Percentiles rank a stretch among this genome's conserved stretches.
These are phyloP conservation scores for Entomortierella lignicola DNA, from an alignment of 192 early-diverging fungal species.

Conservation along the genomic window DNA sequence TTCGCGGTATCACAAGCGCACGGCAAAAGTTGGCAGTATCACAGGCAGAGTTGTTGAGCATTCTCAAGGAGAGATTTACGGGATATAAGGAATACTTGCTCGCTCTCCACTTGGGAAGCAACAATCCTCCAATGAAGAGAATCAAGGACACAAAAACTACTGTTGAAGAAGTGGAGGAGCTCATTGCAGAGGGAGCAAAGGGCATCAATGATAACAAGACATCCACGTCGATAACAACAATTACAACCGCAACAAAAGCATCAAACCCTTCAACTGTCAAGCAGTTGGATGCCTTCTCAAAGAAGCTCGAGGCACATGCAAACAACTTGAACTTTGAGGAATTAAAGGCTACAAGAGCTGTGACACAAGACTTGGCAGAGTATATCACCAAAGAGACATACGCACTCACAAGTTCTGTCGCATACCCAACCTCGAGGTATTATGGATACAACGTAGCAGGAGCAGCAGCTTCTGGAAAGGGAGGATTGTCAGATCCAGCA, in stretches of 20 bases:
- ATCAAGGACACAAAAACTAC: constrained; percentile 29
- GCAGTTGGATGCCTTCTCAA: constrained; percentile 36
- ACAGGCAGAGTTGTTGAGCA: constrained; percentile 36
- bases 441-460: constrained; percentile 47
- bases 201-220: neutral
- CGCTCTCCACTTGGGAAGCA: constrained; percentile 31
- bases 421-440: constrained; percentile 47
- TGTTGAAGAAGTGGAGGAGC: constrained; percentile 32
- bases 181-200: neutral
- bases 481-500: constrained; percentile 29
- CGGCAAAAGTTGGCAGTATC: constrained; percentile 30
- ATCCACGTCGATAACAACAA: neutral
- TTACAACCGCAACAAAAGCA: neutral
- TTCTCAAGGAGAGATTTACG: constrained; percentile 26
- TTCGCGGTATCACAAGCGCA: constrained; percentile 45
- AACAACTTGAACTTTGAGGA: constrained; percentile 45
- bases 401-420: constrained; percentile 35
- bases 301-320: constrained; percentile 35
- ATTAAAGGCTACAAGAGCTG: constrained; percentile 40
- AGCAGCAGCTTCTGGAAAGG: constrained; percentile 30
- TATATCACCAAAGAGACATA: constrained; percentile 55
- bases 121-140: constrained; percentile 18
- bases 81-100: constrained; percentile 40
- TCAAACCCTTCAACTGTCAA: constrained; percentile 24
- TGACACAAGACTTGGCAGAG: constrained; percentile 47